A percentile compares a stretch with the other conserved stretches of the same genome.
These are phyloP conservation scores for Acanthamoeba healyi DNA, from an alignment of 208 protist species.

Conservation along the genomic window DNA sequence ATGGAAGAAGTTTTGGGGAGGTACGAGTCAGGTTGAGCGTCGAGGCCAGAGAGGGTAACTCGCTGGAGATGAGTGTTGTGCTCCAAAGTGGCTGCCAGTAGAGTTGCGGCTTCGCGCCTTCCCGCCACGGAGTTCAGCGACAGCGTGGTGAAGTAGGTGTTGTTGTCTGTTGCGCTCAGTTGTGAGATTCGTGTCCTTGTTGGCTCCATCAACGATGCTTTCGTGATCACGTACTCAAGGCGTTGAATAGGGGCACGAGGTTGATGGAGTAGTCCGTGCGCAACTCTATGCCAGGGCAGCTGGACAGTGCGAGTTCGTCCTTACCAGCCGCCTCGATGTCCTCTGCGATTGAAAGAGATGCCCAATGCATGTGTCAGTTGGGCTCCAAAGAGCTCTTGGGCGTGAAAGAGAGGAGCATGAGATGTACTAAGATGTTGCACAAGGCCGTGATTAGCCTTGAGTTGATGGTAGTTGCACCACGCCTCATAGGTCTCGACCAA, in stretches of 20 bases:
- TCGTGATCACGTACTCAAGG: constrained; percentile 25
- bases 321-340: neutral
- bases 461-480: constrained; percentile 61
- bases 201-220: neutral
- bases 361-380: too few relatives aligned
- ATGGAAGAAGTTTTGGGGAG: neutral
- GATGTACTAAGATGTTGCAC: constrained; percentile 16
- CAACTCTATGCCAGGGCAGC: constrained; percentile 55
- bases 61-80: constrained; percentile 18
- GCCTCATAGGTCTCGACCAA: constrained; percentile 52
- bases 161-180: neutral
- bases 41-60: constrained; percentile 16
- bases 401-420: neutral
- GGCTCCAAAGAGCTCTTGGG: too few relatives aligned
- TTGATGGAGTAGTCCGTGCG: constrained; percentile 56
- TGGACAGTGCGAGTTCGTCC: constrained; percentile 39
- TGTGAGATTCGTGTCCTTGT: too few relatives aligned
- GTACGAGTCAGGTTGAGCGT: constrained; percentile 43
- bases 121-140: neutral
- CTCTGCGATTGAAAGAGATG: neutral
- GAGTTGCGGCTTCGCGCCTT: neutral
- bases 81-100: neutral
- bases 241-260: constrained; percentile 36
- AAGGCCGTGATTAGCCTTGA: constrained; percentile 33
- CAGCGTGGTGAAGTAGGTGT: constrained; percentile 35